Percentiles rank a stretch among this genome's conserved stretches.
phyloP scores from a whole-genome alignment of 2,329 filamentous ascomycete genomes.

The Magnaporthiopsis poae region DNA sequence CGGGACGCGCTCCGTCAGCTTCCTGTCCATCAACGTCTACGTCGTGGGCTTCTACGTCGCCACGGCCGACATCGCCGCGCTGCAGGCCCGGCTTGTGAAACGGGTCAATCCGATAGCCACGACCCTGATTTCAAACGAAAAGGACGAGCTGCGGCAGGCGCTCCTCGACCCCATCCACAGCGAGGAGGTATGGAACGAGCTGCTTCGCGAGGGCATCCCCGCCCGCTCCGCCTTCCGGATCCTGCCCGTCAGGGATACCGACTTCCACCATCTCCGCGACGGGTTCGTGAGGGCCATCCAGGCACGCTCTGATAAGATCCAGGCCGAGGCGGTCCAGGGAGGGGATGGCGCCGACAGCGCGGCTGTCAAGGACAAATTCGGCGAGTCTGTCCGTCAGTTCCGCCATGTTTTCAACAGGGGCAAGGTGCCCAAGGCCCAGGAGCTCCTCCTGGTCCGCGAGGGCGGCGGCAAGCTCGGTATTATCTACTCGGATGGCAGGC shows the following conservation, averaged over 20 bases:
- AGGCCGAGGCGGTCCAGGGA: conserved; percentile 3
- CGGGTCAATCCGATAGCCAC: conserved; percentile 69
- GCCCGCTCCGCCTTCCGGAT: conserved; percentile 67
- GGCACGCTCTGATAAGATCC: conserved; percentile 47
- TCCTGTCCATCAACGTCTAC: conserved; percentile 84
- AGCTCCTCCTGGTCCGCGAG: conserved; percentile 64
- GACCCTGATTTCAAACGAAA: conserved; percentile 73
- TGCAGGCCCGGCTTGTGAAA: conserved; percentile 69
- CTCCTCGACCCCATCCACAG: conserved; percentile 62
- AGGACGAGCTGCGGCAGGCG: conserved; percentile 57
- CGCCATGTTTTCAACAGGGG: conserved; percentile 72
- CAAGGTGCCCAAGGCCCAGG: conserved; percentile 68
- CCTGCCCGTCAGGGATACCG: conserved; percentile 83
- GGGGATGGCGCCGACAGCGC: not conserved
- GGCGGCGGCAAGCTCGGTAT: conserved; percentile 55
- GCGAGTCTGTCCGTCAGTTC: conserved; percentile 64
- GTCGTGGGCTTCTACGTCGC: conserved; percentile 88
- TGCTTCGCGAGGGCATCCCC: conserved; percentile 59
- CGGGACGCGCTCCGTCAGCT: conserved; percentile 81
- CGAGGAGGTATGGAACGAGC: conserved; percentile 62
- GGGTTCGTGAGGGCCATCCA: conserved; percentile 82
- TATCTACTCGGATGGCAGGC: conserved; percentile 49
- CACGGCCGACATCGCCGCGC: conserved; percentile 66
- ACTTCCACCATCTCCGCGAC: conserved; percentile 85
- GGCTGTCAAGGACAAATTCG: conserved; percentile 53